Percentiles rank a stretch among this genome's conserved stretches.
These are phyloP conservation scores for Candida verbasci DNA, from an alignment of 805 yeast genomes.

Conservation along the genomic window DNA sequence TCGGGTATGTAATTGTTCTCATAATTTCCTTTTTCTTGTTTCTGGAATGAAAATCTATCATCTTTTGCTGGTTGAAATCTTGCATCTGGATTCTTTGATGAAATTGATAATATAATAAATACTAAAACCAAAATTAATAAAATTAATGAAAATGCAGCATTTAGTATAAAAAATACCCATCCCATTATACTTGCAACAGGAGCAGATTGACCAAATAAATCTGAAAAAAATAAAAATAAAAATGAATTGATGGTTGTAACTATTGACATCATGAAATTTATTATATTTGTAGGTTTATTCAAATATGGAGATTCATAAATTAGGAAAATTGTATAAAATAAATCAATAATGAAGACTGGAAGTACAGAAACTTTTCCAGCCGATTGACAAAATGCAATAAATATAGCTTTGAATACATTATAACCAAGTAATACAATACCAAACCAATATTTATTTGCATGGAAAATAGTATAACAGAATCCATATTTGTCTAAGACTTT, in stretches of 20 bases:
- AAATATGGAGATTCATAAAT: slow-evolving; percentile 69
- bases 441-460: slow-evolving; percentile 80
- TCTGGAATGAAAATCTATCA: slow-evolving; percentile 87
- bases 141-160: slow-evolving; percentile 82
- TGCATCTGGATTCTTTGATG: slow-evolving; percentile 84
- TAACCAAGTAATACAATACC: slow-evolving; percentile 61
- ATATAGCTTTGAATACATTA: slow-evolving; percentile 60
- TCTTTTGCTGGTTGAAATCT: slow-evolving; percentile 86
- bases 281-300: slow-evolving; percentile 76
- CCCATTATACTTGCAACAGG: slow-evolving; percentile 85
- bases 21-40: slow-evolving; percentile 32
- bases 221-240: slow-evolving; percentile 80
- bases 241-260: slow-evolving; percentile 77
- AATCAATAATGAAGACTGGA: slow-evolving; percentile 70
- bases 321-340: slow-evolving; percentile 60
- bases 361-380: slow-evolving; percentile 81
- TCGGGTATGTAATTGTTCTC: slow-evolving; percentile 4
- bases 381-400: slow-evolving; percentile 73
- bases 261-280: slow-evolving; percentile 67
- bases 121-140: slow-evolving; percentile 67
- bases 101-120: slow-evolving; percentile 55
- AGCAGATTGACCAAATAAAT: slow-evolving; percentile 75
- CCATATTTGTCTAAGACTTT: slow-evolving; percentile 74
- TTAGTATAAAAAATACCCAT: slow-evolving; percentile 80
- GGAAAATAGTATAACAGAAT: slow-evolving; percentile 84